Evolutionary conservation across 495 filamentous ascomycete genomes (phyloP), one percentile per base, ranked within the genome.

Genomic region (Xylaria scruposa): DNA sequence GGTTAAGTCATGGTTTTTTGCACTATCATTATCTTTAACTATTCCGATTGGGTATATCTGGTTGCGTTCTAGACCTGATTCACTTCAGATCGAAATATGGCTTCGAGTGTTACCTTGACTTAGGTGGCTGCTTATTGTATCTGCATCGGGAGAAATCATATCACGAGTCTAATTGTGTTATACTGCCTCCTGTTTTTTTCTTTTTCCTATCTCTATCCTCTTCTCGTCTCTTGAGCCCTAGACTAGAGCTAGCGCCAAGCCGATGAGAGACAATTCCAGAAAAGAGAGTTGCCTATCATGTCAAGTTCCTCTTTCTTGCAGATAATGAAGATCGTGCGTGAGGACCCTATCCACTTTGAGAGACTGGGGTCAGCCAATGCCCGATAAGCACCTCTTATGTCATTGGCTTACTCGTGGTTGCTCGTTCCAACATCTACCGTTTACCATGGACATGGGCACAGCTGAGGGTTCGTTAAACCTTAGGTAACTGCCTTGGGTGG

Each of bases 361-460:
- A 42, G 65, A 24, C 65, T 12, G 65, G 65, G 65, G 65, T 38
- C 19, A 67, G 65, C 15, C 19, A 36, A 54, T 24, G 36, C 5
- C 53, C n/a, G 67, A 68, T 68, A 68, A 68, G 67, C 19, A 33
- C 36, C 24, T 40, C 53, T 59, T 42, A 17, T 47, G 67, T 29
- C 26, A 68, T 68, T 68, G 67, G 67, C 67, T 59, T 60, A 21
- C 1, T 42, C 10, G 38, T 13, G 9, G 10, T 40, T 10, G 12
- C 21, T 24, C 19, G n/a, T 44, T 56, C 36, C 49, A 67, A 56
- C 49, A 29, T 15, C 64, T 40, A 42, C 60, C 58, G 10, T 44
- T 21, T 24, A 63, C 60, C 38, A 44, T 19, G 65, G 49, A 24
- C n/a, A 51, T 31, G 29, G 63, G 63, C 26, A 65, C 15, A 49